Evolutionary conservation across 164 flowering plant species (phyloP).

Genomic region (Tetracentron sinense): DNA sequence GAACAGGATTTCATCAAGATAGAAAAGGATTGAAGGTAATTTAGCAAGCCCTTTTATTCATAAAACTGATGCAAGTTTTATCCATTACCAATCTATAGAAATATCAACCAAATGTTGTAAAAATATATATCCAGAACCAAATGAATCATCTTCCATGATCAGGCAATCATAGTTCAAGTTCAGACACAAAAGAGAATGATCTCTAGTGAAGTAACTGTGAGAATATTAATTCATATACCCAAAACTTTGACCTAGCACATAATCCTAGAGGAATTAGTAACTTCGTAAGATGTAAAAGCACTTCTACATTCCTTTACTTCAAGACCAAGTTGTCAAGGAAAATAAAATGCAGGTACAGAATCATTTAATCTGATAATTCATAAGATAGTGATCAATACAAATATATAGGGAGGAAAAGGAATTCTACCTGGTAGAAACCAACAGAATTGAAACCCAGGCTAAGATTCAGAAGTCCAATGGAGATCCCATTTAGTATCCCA

Average conservation of each 20-base stretch:
- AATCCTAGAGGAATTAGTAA: background rate
- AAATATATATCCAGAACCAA: background rate
- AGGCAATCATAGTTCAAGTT: background rate
- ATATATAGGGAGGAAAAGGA: background rate
- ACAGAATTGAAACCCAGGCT: slow-evolving; percentile 95
- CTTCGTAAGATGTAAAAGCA: background rate
- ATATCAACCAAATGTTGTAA: background rate
- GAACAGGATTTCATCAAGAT: background rate
- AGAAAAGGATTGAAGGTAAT: background rate
- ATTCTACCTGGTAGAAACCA: slow-evolving; percentile 87
- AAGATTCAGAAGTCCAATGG: slow-evolving; percentile 88
- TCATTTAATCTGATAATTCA: too few species aligned
- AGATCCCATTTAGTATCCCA: slow-evolving; percentile 88
- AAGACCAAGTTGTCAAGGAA: background rate
- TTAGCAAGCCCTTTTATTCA: background rate
- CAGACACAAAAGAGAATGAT: background rate
- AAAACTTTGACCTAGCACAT: background rate
- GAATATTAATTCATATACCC: too few species aligned
- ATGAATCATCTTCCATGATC: background rate
- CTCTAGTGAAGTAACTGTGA: too few species aligned
- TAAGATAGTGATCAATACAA: background rate
- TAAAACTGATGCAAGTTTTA: too few species aligned
- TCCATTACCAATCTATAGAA: background rate
- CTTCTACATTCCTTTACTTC: background rate
- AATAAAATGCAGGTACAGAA: background rate